A percentile compares a stretch with the other conserved stretches of the same genome.
phyloP scores from a whole-genome alignment of 257 asterid genomes.

The Solanum chaucha region DNA sequence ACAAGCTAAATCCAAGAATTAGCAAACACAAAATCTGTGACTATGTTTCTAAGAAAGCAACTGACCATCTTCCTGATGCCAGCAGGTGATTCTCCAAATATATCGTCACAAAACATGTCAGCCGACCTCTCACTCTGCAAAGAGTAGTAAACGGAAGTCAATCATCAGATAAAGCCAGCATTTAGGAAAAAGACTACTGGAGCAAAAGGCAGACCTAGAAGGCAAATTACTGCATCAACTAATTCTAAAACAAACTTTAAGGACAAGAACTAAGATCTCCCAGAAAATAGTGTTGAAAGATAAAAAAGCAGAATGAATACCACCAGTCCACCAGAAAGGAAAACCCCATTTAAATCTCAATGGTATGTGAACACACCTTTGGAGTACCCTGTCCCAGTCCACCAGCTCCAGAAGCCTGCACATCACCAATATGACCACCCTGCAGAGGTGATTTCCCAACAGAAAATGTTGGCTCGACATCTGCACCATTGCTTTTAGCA shows the following conservation, averaged over 20 bases:
- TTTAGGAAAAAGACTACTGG: neutral
- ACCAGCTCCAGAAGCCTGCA: slow-evolving; percentile 45
- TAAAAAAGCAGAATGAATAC: neutral
- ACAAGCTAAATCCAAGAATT: neutral
- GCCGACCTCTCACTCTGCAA: slow-evolving; percentile 77
- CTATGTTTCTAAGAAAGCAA: neutral
- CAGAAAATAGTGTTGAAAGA: neutral
- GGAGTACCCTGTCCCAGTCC: slow-evolving; percentile 97
- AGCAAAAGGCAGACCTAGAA: neutral
- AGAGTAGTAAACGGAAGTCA: slow-evolving; percentile 1
- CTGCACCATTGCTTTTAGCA: slow-evolving; percentile 36
- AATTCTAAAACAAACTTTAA: neutral
- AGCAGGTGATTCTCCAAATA: slow-evolving; percentile 94
- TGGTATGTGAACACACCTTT: slow-evolving; percentile 37
- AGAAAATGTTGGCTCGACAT: slow-evolving; percentile 51
- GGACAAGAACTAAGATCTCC: neutral
- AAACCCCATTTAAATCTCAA: neutral
- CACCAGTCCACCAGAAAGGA: neutral
- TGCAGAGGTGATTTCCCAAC: slow-evolving; percentile 78
- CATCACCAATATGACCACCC: slow-evolving; percentile 38
- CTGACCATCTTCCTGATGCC: slow-evolving; percentile 67
- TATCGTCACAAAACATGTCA: slow-evolving; percentile 90
- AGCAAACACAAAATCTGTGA: neutral
- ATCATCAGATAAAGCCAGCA: neutral
- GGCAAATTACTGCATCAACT: neutral